A percentile compares a stretch with the other conserved stretches of the same genome.
These are phyloP conservation scores for Purpureocillium takamizusanense DNA, from an alignment of 2,329 filamentous ascomycete species.

Conservation along the genomic window DNA sequence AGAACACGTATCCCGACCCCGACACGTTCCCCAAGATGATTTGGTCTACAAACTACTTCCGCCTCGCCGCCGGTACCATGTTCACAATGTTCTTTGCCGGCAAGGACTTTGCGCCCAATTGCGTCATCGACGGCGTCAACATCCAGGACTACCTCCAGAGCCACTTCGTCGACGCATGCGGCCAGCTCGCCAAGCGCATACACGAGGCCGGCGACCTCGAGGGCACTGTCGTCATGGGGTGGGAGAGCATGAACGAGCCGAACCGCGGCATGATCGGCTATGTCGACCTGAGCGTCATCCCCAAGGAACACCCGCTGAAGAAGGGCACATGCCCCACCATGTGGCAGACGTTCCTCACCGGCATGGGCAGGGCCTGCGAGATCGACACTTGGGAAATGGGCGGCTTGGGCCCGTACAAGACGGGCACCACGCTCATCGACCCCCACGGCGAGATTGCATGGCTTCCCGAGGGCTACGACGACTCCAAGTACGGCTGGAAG, in stretches of 20 bases:
- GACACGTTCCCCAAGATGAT: slow-evolving; percentile 95
- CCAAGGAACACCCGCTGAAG: slow-evolving; percentile 79
- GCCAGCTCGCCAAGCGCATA: slow-evolving; percentile 74
- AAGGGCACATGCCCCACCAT: slow-evolving; percentile 90
- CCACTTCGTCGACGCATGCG: slow-evolving; percentile 75
- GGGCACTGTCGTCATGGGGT: slow-evolving; percentile 81
- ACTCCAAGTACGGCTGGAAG: slow-evolving; percentile 83
- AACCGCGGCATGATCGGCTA: slow-evolving; percentile 81
- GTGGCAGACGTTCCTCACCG: slow-evolving; percentile 87
- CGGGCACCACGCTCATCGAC: slow-evolving; percentile 73
- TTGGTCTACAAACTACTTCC: slow-evolving; percentile 94
- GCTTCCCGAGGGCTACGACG: slow-evolving; percentile 75
- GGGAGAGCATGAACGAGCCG: slow-evolving; percentile 95
- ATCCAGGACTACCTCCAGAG: slow-evolving; percentile 91
- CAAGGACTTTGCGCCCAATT: slow-evolving; percentile 87
- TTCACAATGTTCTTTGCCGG: slow-evolving; percentile 94
- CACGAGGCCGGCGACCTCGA: slow-evolving; percentile 85
- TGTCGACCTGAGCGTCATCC: slow-evolving; percentile 71
- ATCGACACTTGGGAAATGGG: slow-evolving; percentile 91
- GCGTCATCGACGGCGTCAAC: slow-evolving; percentile 87
- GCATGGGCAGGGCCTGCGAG: slow-evolving; percentile 85
- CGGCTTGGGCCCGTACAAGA: slow-evolving; percentile 83
- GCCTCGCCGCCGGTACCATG: slow-evolving; percentile 78
- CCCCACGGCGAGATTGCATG: slow-evolving; percentile 79
- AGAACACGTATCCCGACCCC: slow-evolving; percentile 85